Conservation (phyloP, 2,329 filamentous ascomycete species). For the Cercospora zeae-maydis region DNA sequence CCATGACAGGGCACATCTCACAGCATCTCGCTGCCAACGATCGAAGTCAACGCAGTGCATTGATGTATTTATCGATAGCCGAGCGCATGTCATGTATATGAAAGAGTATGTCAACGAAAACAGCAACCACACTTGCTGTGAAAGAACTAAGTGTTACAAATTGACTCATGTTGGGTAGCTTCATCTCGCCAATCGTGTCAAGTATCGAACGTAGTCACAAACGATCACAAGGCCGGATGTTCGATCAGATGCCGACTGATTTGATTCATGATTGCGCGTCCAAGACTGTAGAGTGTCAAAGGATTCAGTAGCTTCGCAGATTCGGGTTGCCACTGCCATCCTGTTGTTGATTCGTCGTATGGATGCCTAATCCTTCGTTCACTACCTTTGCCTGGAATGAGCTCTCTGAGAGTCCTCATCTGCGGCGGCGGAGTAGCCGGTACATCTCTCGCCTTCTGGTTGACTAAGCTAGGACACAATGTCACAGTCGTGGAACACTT, state of each 20-base stretch:
- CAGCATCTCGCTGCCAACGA: too few species aligned
- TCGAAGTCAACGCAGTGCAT: too few species aligned
- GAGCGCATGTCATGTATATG: too few species aligned
- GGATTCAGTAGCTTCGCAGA: background rate
- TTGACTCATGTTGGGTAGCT: too few species aligned
- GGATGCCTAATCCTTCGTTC: background rate
- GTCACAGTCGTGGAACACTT: conserved; percentile 48
- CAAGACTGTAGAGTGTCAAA: background rate
- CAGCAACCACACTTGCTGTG: too few species aligned
- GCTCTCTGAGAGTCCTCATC: conserved; percentile 35
- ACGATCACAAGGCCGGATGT: background rate
- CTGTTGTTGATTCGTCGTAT: background rate
- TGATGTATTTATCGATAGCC: too few species aligned
- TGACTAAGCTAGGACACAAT: conserved; percentile 22
- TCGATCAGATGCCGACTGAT: background rate
- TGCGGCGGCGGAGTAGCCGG: conserved; percentile 42
- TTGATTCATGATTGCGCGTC: background rate
- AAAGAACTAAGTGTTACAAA: too few species aligned
- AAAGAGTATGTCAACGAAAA: too few species aligned
- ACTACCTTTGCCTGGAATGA: background rate
- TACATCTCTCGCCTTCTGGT: conserved; percentile 37
- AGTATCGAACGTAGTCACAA: background rate
- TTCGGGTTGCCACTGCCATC: background rate
- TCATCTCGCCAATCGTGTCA: too few species aligned
- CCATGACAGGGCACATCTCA: too few species aligned